These are phyloP conservation scores for Alloteropsis semialata DNA, from an alignment of 176 grass and related monocot genomes.

Conservation along the genomic window DNA sequence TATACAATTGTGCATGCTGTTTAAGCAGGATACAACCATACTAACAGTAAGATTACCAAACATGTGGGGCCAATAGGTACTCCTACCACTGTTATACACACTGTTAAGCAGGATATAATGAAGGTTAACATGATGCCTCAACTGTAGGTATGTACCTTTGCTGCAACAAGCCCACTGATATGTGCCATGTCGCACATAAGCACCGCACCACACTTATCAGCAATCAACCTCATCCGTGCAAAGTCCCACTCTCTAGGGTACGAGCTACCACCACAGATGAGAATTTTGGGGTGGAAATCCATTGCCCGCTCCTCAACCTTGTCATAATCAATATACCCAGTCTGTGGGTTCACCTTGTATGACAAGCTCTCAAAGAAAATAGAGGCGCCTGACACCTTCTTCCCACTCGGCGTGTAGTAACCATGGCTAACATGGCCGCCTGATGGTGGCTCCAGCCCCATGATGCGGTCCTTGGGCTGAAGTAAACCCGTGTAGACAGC, in stretches of 20 bases:
- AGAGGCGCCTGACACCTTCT: slow-evolving; percentile 90
- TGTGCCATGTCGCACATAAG: slow-evolving; percentile 99
- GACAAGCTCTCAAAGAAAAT: slow-evolving; percentile 98
- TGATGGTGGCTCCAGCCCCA: slow-evolving; percentile 91
- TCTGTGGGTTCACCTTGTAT: slow-evolving; percentile 94
- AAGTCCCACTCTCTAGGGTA: slow-evolving; percentile 98
- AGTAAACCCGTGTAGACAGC: slow-evolving; percentile 88
- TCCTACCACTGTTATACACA: background rate
- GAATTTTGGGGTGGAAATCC: slow-evolving; percentile 93
- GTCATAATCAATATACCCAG: slow-evolving; percentile 89
- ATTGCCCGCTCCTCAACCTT: slow-evolving; percentile 85
- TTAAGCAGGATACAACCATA: background rate
- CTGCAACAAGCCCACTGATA: slow-evolving; percentile 91
- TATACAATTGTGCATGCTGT: background rate
- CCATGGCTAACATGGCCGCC: slow-evolving; percentile 98
- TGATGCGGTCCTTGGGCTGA: slow-evolving; percentile 86
- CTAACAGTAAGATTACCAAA: background rate
- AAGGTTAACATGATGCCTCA: slow-evolving; percentile 6
- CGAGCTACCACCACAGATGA: slow-evolving; percentile 95
- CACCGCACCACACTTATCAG: slow-evolving; percentile 78
- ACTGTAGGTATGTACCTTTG: slow-evolving; percentile 61
- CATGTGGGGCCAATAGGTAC: background rate
- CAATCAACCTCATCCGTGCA: slow-evolving; percentile 70
- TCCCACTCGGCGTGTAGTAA: slow-evolving; percentile 80
- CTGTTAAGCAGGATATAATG: background rate